phyloP scores from a whole-genome alignment of 306 rosid genomes.

The Sindora glabra region DNA sequence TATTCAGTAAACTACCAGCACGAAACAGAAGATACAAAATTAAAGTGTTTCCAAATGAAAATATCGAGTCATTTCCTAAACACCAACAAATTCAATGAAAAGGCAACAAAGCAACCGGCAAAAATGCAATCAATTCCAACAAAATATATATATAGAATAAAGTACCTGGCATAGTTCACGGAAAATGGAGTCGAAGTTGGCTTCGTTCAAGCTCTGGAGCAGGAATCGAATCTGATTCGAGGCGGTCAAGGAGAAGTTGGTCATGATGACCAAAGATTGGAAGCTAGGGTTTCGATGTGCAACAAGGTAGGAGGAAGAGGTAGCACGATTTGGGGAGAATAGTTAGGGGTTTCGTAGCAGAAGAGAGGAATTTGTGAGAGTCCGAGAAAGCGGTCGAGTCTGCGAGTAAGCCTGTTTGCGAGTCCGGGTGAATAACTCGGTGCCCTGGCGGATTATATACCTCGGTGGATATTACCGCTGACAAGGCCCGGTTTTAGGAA shows the following conservation, averaged over 20 bases:
- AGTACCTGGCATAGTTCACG: conserved; percentile 68
- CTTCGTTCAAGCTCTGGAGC: conserved; percentile 60
- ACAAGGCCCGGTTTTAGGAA: too few relatives aligned
- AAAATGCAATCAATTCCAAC: background rate
- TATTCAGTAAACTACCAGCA: conserved; percentile 57
- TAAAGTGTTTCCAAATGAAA: background rate
- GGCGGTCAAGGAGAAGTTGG: conserved; percentile 45
- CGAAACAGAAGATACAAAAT: background rate
- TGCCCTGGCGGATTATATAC: too few relatives aligned
- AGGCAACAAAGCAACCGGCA: background rate
- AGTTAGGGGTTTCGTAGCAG: conserved; percentile 3
- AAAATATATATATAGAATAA: background rate
- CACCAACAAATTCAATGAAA: background rate
- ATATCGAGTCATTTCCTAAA: background rate
- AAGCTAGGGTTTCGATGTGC: conserved; percentile 23
- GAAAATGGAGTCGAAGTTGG: conserved; percentile 68
- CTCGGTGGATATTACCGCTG: too few relatives aligned
- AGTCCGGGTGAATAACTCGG: too few relatives aligned
- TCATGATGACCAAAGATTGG: conserved; percentile 28
- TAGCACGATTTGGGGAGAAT: background rate
- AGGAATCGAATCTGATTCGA: conserved; percentile 83
- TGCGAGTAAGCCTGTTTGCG: too few relatives aligned
- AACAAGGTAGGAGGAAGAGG: background rate
- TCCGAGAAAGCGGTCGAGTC: background rate
- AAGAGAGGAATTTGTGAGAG: background rate